Percentiles rank a stretch among this genome's conserved stretches.
Conservation (phyloP, 306 rosid species). For the Trifolium subterraneum region DNA sequence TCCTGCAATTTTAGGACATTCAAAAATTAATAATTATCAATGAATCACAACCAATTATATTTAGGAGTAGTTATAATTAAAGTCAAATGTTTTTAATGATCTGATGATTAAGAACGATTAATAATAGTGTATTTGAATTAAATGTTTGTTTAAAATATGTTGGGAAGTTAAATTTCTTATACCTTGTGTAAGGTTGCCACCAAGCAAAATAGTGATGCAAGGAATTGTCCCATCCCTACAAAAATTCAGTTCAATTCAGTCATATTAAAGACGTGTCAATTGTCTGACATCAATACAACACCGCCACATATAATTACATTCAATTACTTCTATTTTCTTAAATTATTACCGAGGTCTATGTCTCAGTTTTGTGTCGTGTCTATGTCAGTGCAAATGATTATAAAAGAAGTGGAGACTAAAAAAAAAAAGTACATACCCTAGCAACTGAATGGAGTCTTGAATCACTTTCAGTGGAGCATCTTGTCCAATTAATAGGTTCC, state of each 20-base stretch:
- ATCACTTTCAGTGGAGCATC: constrained; percentile 69
- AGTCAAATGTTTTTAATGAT: too few species aligned
- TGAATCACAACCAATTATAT: too few species aligned
- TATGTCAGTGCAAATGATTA: not conserved
- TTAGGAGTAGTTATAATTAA: too few species aligned
- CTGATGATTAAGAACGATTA: too few species aligned
- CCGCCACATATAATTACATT: not conserved
- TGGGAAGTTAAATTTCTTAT: constrained; percentile 4
- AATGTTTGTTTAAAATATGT: not conserved
- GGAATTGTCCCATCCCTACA: constrained; percentile 82
- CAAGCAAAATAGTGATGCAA: constrained; percentile 73
- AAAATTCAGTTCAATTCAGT: constrained; percentile 2
- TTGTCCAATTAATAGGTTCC: constrained; percentile 59
- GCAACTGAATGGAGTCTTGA: constrained; percentile 56
- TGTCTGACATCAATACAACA: not conserved
- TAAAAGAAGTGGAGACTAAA: not conserved
- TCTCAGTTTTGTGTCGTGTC: not conserved
- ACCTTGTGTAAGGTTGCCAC: constrained; percentile 81
- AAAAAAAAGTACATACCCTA: constrained; percentile 59
- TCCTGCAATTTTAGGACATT: constrained; percentile 47
- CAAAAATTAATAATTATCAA: not conserved
- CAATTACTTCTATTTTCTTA: not conserved
- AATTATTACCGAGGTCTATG: not conserved
- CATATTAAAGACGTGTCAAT: not conserved
- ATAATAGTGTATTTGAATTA: too few species aligned